Evolutionary conservation across 805 yeast species (phyloP).

Genomic region (Suhomyces sp.): DNA sequence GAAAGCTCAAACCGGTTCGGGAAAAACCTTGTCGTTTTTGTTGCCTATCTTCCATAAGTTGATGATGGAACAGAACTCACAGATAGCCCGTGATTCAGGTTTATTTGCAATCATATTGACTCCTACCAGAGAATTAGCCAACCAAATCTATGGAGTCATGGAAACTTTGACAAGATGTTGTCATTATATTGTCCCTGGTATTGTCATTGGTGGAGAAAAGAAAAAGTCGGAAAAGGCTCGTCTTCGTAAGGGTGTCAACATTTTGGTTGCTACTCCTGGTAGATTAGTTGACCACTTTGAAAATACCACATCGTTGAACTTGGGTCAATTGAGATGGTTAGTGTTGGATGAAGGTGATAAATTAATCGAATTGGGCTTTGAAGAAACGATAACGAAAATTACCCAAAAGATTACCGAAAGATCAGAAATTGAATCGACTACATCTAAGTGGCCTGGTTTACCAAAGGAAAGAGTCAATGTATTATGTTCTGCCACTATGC

Average conservation of each 20-base stretch:
- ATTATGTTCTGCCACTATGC: slow-evolving; percentile 93
- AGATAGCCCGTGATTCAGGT: slow-evolving; percentile 66
- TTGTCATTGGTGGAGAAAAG: slow-evolving; percentile 97
- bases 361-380: slow-evolving; percentile 93
- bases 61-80: slow-evolving; percentile 47
- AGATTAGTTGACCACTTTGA: slow-evolving; percentile 92
- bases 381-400: slow-evolving; percentile 83
- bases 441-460: slow-evolving; percentile 49
- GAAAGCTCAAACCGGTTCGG: slow-evolving; percentile 98
- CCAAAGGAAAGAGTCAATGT: slow-evolving; percentile 75
- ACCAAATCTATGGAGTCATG: slow-evolving; percentile 81
- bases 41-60: slow-evolving; percentile 79
- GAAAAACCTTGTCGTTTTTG: slow-evolving; percentile 87
- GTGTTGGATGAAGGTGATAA: slow-evolving; percentile 96
- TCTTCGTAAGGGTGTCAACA: slow-evolving; percentile 90
- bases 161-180: slow-evolving; percentile 72
- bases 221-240: slow-evolving; percentile 96
- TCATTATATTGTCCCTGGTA: slow-evolving; percentile 90
- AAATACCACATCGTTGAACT: slow-evolving; percentile 73
- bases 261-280: slow-evolving; percentile 97
- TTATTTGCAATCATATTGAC: slow-evolving; percentile 84
- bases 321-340: slow-evolving; percentile 78
- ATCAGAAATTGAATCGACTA: slow-evolving; percentile 38
- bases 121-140: slow-evolving; percentile 94
- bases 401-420: slow-evolving; percentile 54